Evolutionary conservation across 2,329 filamentous ascomycete genomes (phyloP), one percentile per base, ranked within the genome.

Genomic region (Cladosporium sp.): DNA sequence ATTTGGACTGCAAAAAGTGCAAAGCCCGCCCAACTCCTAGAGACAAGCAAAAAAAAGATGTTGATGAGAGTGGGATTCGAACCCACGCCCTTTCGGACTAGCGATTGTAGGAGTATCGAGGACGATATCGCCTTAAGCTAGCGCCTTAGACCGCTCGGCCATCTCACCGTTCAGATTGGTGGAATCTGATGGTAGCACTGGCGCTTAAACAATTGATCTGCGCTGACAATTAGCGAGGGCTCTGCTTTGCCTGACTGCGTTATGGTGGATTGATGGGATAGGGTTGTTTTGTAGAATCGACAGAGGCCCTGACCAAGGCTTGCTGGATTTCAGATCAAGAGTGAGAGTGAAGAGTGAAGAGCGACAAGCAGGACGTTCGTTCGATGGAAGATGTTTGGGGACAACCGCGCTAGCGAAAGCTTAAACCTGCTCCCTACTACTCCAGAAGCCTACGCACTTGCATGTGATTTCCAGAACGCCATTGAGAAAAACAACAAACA

Each of bases 81-180:
- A 61, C 59, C 58, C 59, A 61, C 52, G 54, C 55, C 59, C 59
- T 61, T 61, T 61, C 57, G 58, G 58, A 61, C 58, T 54, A 60
- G 54, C 57, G 58, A 36, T 15, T 36, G 32, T 36, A 36, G 32
- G n/a, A 15, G 7, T 36, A n/a, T n/a, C 32, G 7, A 7, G 15
- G n/a, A n/a, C 8, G 32, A 36, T n/a, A 27, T 12, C 29, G 53
- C 58, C 58, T 61, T 59, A 61, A 61, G 58, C 58, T 58, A 50
- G 56, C 57, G 55, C 57, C 59, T 62, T 61, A 62, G 60, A 61
- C 59, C 47, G 47, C 47, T 49, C 47, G 47, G 47, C 47, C 47
- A 50, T 50, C 47, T 41, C 47, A 50, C 47, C 47, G 38, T 20
- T 17, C 24, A 47, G n/a, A 36, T 36, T 17, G 3, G 3, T 2